These are phyloP conservation scores for Paraphoma sp. DNA, from an alignment of 2,329 filamentous ascomycete genomes.

Conservation along the genomic window DNA sequence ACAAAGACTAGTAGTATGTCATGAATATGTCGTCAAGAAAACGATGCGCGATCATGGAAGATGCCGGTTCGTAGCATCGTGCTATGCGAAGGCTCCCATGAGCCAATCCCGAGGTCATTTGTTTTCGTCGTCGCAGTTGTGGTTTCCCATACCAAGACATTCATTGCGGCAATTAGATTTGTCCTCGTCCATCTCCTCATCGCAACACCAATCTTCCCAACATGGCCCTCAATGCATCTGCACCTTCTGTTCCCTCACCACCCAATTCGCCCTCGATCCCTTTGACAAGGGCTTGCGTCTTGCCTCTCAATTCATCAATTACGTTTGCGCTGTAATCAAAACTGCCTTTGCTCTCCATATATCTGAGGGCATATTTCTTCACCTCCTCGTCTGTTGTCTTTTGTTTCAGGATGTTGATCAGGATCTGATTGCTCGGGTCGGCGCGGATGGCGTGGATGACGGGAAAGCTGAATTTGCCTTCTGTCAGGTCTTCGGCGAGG, in stretches of 20 bases:
- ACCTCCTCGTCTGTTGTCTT: constrained; percentile 86
- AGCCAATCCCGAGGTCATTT: no score
- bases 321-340: constrained; percentile 82
- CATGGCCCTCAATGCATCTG: constrained; percentile 49
- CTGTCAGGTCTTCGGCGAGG: constrained; percentile 91
- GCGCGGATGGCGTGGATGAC: constrained; percentile 91
- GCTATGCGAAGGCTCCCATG: no score
- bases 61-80: no score
- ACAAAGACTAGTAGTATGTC: no score
- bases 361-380: constrained; percentile 86
- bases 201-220: constrained; percentile 49
- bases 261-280: constrained; percentile 49
- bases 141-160: no score
- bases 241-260: constrained; percentile 45
- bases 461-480: constrained; percentile 96
- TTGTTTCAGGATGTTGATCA: constrained; percentile 92
- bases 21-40: no score
- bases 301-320: constrained; percentile 52
- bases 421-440: constrained; percentile 74
- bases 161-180: no score
- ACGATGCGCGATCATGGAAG: no score
- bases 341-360: constrained; percentile 89
- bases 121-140: no score
- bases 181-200: constrained; percentile 9
- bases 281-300: constrained; percentile 52